Evolutionary conservation across 2,329 filamentous ascomycete genomes (phyloP), one percentile per base, ranked within the genome.

Genomic region (Ophiostoma tasmaniense): DNA sequence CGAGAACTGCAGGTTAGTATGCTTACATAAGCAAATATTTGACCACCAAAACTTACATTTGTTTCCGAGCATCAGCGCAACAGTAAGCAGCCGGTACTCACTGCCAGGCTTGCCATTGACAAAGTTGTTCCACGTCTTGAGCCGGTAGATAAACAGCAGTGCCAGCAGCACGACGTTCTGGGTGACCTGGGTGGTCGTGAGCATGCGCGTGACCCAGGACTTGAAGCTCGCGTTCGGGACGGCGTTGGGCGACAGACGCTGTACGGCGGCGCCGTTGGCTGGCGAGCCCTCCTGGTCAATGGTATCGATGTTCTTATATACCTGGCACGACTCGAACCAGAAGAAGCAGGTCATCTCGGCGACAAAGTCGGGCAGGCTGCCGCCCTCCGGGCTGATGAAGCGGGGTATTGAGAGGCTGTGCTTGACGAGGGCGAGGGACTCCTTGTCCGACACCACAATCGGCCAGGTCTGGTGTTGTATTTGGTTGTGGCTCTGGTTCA

Each of bases 1-100:
- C 95, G 74, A 99, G 81, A 77, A 98, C 89, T 92, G 71, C 11
- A 3, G 33, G 42, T 64, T 37, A 64, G 22, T 13, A 61, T 17
- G n/a, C 20, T 62, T 17, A n/a, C 17, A n/a, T 30, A 45, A 45
- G 42, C 42, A n/a, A 42, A n/a, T 7, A 45, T 45, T 20, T 45
- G 8, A 30, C 5, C 30, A 1, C 61, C 64, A 37, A 37, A 37
- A 81, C 87, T 76, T 78, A 91, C 89, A 99, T 81, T 99, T 99
- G 79, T 99, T 99, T 71, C 93, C 94, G 70, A 99, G 83, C 95
- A 99, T 99, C 73, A 99, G 81, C 30, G 95, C 95, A 66, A 98
- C 93, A 0, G 95, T 98, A 75, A 98, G 83, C 30, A 99, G 82
- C 22, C 95, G 85, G 76, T 95, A 98, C 77, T 98, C 95, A 77